phyloP scores from a whole-genome alignment of 495 filamentous ascomycete genomes.

The Penicillium maclennaniae region DNA sequence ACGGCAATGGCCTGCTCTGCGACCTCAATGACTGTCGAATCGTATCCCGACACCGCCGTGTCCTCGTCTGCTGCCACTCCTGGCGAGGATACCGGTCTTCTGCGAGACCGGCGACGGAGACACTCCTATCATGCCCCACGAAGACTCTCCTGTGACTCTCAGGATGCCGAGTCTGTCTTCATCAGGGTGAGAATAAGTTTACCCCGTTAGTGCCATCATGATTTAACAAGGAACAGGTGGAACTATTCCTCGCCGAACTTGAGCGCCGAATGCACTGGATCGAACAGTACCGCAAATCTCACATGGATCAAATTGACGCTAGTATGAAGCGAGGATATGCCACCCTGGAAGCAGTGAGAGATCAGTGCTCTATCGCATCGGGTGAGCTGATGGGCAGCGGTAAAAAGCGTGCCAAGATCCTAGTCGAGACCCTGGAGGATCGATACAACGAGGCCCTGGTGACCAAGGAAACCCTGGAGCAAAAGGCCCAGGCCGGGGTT shows the following conservation, averaged over 20 bases:
- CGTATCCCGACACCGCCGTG: slow-evolving; percentile 29
- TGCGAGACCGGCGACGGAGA: slow-evolving; percentile 50
- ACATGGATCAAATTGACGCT: slow-evolving; percentile 74
- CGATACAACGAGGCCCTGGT: slow-evolving; percentile 85
- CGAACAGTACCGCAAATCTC: slow-evolving; percentile 80
- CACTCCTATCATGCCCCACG: slow-evolving; percentile 63
- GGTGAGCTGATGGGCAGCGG: slow-evolving; percentile 87
- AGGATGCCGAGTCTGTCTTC: slow-evolving; percentile 62
- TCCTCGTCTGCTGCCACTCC: slow-evolving; percentile 34
- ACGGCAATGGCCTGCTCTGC: slow-evolving; percentile 43
- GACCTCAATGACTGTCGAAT: slow-evolving; percentile 45
- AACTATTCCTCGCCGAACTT: slow-evolving; percentile 84
- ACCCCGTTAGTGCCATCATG: neutral
- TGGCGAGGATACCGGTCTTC: slow-evolving; percentile 32
- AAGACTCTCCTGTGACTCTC: slow-evolving; percentile 58
- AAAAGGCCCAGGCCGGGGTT: slow-evolving; percentile 84
- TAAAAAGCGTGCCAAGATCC: slow-evolving; percentile 73
- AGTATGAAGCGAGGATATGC: slow-evolving; percentile 77
- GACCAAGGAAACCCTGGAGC: slow-evolving; percentile 80
- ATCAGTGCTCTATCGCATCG: slow-evolving; percentile 85
- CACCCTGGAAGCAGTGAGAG: slow-evolving; percentile 80
- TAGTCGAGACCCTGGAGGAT: slow-evolving; percentile 91
- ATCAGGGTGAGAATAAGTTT: slow-evolving; percentile 47
- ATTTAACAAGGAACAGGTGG: slow-evolving; percentile 54
- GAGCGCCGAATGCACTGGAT: slow-evolving; percentile 83